phyloP scores from a whole-genome alignment of 2,329 filamentous ascomycete species.

The Alternaria tenuissima region DNA sequence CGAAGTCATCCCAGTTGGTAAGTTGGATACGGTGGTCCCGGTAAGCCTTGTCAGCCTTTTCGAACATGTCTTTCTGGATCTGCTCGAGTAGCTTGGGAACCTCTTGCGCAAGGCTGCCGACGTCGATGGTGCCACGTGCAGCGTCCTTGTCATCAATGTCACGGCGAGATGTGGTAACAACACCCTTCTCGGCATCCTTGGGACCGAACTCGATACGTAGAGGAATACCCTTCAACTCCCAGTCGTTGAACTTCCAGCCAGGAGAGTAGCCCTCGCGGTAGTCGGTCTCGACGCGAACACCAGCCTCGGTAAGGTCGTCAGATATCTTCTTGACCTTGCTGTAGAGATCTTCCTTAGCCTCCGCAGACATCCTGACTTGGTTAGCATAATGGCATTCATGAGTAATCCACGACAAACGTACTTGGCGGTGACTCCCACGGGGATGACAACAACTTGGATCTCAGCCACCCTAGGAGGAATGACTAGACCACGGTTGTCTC shows the following conservation, averaged over 20 bases:
- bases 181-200: conserved; percentile 86
- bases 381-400: conserved; percentile 9
- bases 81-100: conserved; percentile 85
- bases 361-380: conserved; percentile 60
- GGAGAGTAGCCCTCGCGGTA: conserved; percentile 88
- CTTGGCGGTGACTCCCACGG: conserved; percentile 91
- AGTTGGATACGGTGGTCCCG: conserved; percentile 80
- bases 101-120: conserved; percentile 75
- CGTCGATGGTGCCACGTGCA: conserved; percentile 70
- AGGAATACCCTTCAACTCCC: conserved; percentile 95
- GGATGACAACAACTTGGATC: conserved; percentile 85
- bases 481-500: conserved; percentile 93
- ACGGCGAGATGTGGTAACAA: conserved; percentile 85
- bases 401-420: conserved; percentile 56
- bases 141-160: conserved; percentile 78
- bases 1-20: conserved; percentile 87
- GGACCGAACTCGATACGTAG: conserved; percentile 95
- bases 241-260: conserved; percentile 98
- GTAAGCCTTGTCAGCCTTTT: conserved; percentile 80
- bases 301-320: conserved; percentile 72
- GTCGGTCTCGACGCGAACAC: conserved; percentile 82
- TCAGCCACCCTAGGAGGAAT: conserved; percentile 90
- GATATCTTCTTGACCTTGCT: conserved; percentile 77
- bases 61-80: conserved; percentile 85
- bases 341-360: conserved; percentile 79